Evolutionary conservation across 495 filamentous ascomycete species (phyloP), one percentile per base, ranked within the genome.

Genomic region (Beverwykella pulmonaria): DNA sequence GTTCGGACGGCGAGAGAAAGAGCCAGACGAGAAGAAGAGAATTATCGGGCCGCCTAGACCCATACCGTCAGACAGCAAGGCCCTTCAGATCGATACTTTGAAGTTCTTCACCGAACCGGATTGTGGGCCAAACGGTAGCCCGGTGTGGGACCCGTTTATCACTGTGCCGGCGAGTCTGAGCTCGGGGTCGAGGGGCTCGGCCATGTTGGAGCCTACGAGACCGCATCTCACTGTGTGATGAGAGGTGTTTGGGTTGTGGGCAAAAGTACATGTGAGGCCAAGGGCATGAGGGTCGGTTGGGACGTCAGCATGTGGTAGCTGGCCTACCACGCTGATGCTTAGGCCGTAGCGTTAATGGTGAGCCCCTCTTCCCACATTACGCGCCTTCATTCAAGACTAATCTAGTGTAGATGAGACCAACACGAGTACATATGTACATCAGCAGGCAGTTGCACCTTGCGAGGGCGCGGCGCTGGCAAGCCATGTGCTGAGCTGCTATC

Each of bases 61-160:
- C 6, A 47, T 23, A 8, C 52, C 14, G 9, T 20, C 46, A 0
- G 20, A 59, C 3, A 62, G 58, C 19, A 63, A 63, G 22, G 29
- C 55, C 1, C 32, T 64, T 34, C 23, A 65, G 55, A 60, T 69
- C 34, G 29, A 53, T 6, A 36, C 25, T 0, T 26, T 69, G 36
- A 29, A 29, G 27, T 64, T 64, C 49, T 69, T 69, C 41, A 32
- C 39, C 0, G 54, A 30, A 4, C 25, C 36, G 14, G 61, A 61
- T 17, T 27, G 6, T 25, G 55, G 50, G 10, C 52, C 50, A 1
- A 49, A 47, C 39, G 63, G 56, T 1, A 44, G 36, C 20, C 59
- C 60, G n/a, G 34, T 63, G 25, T 69, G 67, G 67, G 30, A 65
- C 19, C 60, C 60, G 1, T 69, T 69, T 30, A 69, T 69, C 22